These are phyloP conservation scores for Cordyceps farinosa DNA, from an alignment of 2,329 filamentous ascomycete genomes.

Conservation along the genomic window DNA sequence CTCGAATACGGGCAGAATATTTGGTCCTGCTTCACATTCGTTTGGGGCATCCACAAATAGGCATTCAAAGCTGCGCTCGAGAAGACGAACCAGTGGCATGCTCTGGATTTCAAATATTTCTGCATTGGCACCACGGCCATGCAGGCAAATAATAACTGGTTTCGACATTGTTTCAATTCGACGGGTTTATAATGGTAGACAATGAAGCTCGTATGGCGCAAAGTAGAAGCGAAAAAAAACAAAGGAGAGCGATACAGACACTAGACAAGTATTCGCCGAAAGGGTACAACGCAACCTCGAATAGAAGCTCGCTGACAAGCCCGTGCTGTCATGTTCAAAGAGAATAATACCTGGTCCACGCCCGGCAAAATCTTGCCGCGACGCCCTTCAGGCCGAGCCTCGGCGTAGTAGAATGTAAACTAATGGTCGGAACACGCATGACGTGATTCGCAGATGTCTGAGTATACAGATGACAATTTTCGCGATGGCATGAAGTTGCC, in stretches of 20 bases:
- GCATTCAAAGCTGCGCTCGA: constrained; percentile 1
- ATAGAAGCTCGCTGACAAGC: not conserved
- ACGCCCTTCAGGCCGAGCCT: too few species aligned
- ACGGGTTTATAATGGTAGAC: not conserved
- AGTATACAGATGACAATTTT: not conserved
- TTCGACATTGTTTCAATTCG: not conserved
- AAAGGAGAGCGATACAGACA: not conserved
- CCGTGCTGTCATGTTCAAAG: too few species aligned
- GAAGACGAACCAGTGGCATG: not conserved
- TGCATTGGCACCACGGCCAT: constrained; percentile 7
- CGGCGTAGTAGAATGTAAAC: not conserved
- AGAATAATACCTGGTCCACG: not conserved
- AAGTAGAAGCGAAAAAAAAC: not conserved
- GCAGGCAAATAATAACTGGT: constrained; percentile 2
- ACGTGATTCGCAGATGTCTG: not conserved
- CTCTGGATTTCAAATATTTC: constrained; percentile 12
- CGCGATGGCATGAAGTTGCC: not conserved
- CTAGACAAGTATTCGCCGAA: not conserved
- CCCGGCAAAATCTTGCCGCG: constrained; percentile 5
- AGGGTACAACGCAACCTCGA: too few species aligned
- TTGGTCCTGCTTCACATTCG: constrained; percentile 2
- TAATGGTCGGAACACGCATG: not conserved
- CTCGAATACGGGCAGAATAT: constrained; percentile 5
- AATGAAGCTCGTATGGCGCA: not conserved
- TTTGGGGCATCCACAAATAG: constrained; percentile 1